phyloP scores from a whole-genome alignment of 768 basidiomycete genomes.

The Rhodotorula diobovata region DNA sequence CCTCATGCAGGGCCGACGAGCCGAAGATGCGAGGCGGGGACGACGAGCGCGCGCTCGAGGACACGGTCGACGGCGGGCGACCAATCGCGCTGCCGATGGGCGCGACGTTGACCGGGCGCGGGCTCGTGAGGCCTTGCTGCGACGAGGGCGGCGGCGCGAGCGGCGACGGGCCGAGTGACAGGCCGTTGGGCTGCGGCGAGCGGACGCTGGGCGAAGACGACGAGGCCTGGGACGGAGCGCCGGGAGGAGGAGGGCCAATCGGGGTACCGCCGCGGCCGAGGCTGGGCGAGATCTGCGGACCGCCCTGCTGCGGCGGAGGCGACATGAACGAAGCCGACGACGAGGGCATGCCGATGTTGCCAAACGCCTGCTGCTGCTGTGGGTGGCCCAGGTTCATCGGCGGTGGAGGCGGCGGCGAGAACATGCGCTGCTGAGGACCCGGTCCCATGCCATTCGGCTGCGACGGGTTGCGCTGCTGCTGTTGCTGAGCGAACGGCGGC shows the following conservation, averaged over 20 bases:
- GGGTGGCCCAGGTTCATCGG: conserved; percentile 19
- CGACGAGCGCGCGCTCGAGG: conserved; percentile 9
- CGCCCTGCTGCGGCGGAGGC: conserved; percentile 19
- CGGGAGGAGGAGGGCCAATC: conserved; percentile 2
- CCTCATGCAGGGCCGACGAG: conserved; percentile 33
- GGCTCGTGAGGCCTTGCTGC: conserved; percentile 4
- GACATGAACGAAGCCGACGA: conserved; percentile 10
- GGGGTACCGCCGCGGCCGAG: conserved; percentile 4
- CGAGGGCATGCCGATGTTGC: conserved; percentile 20
- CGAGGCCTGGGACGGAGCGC: background rate
- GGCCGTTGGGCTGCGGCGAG: conserved; percentile 11
- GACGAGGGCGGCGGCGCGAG: conserved; percentile 8
- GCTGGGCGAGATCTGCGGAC: conserved; percentile 21
- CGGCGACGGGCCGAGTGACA: conserved; percentile 18
- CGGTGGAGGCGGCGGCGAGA: conserved; percentile 33
- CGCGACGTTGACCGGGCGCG: conserved; percentile 8
- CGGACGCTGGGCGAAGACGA: background rate
- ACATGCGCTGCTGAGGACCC: conserved; percentile 31
- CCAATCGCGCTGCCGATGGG: conserved; percentile 32
- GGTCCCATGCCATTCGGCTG: conserved; percentile 26
- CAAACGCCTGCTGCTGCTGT: conserved; percentile 19
- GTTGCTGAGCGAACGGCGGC: conserved; percentile 30
- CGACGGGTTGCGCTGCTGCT: conserved; percentile 16
- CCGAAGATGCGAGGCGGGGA: conserved; percentile 36
- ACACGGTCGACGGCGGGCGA: conserved; percentile 23